Evolutionary conservation across 2,329 filamentous ascomycete species (phyloP).

Genomic region (Emergomyces pasteurianus): DNA sequence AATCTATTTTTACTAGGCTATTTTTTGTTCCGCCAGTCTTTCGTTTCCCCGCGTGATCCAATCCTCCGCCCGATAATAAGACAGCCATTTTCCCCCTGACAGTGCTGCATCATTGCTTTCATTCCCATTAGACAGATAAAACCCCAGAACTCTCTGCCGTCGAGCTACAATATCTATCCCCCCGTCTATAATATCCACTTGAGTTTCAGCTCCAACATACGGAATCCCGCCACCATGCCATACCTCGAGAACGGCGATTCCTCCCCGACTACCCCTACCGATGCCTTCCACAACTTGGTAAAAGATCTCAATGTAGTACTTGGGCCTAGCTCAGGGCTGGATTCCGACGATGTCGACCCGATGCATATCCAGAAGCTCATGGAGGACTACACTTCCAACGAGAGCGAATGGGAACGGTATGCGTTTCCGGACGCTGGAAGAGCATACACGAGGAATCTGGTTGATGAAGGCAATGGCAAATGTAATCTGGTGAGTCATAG

Average conservation of each 20-base stretch:
- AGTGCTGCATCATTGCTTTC: background rate
- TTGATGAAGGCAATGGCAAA: constrained; percentile 79
- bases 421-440: constrained; percentile 58
- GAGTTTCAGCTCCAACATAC: background rate
- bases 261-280: constrained; percentile 5
- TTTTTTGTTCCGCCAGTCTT: background rate
- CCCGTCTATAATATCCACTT: too few relatives aligned
- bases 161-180: background rate
- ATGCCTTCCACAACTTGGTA: constrained; percentile 57
- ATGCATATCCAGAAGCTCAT: constrained; percentile 59
- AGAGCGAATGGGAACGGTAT: constrained; percentile 61
- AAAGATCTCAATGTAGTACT: constrained; percentile 60
- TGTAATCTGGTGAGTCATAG: constrained; percentile 51
- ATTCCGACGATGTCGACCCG: constrained; percentile 70
- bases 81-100: background rate
- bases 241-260: constrained; percentile 17
- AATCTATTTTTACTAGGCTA: too few relatives aligned
- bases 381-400: constrained; percentile 57
- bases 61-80: background rate
- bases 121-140: background rate
- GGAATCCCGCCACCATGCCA: constrained; percentile 19
- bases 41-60: background rate
- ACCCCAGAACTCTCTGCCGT: background rate
- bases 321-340: constrained; percentile 68
- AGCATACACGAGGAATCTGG: constrained; percentile 76